Base-by-base conservation (phyloP, 1,139 yeast genomes). In the Nakaseomyces uthaithaninus region DNA sequence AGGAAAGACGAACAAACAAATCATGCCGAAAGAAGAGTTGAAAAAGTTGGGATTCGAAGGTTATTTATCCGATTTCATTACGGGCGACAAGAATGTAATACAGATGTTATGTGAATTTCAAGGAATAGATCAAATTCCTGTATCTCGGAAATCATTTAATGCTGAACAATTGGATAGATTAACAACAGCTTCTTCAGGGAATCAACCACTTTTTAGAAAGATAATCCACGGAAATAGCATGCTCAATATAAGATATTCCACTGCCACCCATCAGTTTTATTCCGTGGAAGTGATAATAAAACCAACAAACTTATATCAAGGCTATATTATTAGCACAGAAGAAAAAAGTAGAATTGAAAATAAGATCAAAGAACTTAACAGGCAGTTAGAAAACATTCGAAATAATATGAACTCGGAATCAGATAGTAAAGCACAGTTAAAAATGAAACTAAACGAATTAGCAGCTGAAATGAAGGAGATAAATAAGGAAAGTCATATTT, bases 51-150 rank as follows among this genome's bases (percentile, higher is more conserved):
- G 95, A 0, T 85, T 91, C 59, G 95, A 84, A 45, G 93, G 95
- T 0, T 84, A 74, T 52, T 53, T 87, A 27, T 63, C 75, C 1
- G 96, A 91, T 52, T 75, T 75, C 46, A 55, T 91, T 1, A 63
- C 65, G 1, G 98, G 95, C 0, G 95, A 95, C 1, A 57, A 62
- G 8, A 72, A 74, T n/a, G 94, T 91, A 1, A 57, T 86, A 37
- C 69, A 72, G 41, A 85, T 84, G 86, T 67, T 91, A 37, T 77
- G 82, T 50, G 79, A 74, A 45, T 69, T 71, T 23, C 66, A 74
- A 11, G 68, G 66, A 34, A 62, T 87, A 19, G 75, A 83, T 47
- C 62, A 65, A 37, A 74, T 84, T 27, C 95, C 96, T 0, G 78
- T 80, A 5, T 57, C 82, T 0, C 61, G 64, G 12, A 57, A 57